Evolutionary conservation across 108 stramenopile genomes (phyloP), one percentile per base, ranked within the genome.

Genomic region (Tribonema minus): DNA sequence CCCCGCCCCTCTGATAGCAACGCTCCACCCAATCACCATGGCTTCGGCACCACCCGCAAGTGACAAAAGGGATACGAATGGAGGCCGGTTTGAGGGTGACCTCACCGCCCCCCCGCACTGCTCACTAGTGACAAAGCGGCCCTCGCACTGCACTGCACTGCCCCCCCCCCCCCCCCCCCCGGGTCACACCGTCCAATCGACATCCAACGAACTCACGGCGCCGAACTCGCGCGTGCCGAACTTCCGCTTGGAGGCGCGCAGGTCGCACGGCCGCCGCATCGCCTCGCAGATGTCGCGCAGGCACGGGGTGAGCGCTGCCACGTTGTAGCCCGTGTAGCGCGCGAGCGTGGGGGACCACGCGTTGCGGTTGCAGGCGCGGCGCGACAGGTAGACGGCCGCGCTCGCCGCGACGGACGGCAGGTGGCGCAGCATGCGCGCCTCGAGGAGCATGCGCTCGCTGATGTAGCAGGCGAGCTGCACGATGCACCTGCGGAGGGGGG

Each of bases 371-470:
- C 90, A 72, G 54, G 89, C 84, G 66, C 78, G 83, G 64, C 93
- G 86, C 20, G 98, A 94, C 27, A 96, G 81, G 61, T 92, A 82
- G 58, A 96, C 92, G 33, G 95, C 90, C 30, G 92, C 82, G 35
- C 90, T 91, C 61, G 92, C 92, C 3, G 96, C 72, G 5, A 92
- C 61, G 35, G 95, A 96, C 2, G 96, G 95, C 36, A 88, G 86
- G 72, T 74, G 93, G 15, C 90, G 67, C 32, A 99, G 85, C 83
- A 94, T 86, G n/a, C 84, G 82, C 71, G 94, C 88, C 86, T 97
- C 96, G 84, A 96, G 96, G 30, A 99, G 85, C 68, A 89, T 92
- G 35, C 98, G 86, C 86, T 99, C 96, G 75, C 91, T 84, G 68
- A 95, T 93, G 86, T 89, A 99, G 59, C 81, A 82, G 26, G 94